Base-by-base conservation (phyloP, 2,329 filamentous ascomycete genomes). In the Hypocrella siamensis region DNA sequence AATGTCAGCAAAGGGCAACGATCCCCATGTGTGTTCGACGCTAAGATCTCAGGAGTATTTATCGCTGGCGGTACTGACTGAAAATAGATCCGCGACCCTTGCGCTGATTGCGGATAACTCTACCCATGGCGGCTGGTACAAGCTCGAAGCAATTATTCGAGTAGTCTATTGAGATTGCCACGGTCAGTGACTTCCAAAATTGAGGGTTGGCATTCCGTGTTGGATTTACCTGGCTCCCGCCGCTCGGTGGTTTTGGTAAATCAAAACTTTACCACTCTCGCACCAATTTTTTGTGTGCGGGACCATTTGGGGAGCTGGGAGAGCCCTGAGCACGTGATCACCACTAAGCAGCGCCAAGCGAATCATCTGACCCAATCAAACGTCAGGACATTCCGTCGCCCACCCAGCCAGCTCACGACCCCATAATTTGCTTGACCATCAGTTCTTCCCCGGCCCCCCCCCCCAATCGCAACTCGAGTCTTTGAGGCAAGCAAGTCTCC, bases 101-200 rank as follows among this genome's bases (percentile, higher is more conserved):
- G 54, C 66, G 63, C 68, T 75, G 70, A 60, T 75, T 75, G 61
- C 70, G 67, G 65, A 75, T 75, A 52, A 68, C 64, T 61, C 64
- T 60, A 65, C 64, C 64, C 64, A 68, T 68, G 45, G 49, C 51
- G 50, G 47, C 53, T 51, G 39, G 44, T 49, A 42, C 46, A 46
- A 45, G 45, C 47, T 46, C 43, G 42, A 51, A 51, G 44, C 46
- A 46, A 46, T 47, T 39, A 40, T 43, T 44, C 45, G 49, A 51
- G 51, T 48, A 43, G 42, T 35, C 45, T 49, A 41, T 42, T 34
- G 30, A 17, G 21, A 14, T 10, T 16, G 15, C 25, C 12, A 28
- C 24, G 31, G 33, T 42, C 28, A 42, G 40, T 35, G 17, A 19
- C 11, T 28, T 26, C 31, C 31, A 25, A 28, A 33, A 31, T 25